Conservation (phyloP, 768 basidiomycete genomes). For the Podaxis rugospora region DNA sequence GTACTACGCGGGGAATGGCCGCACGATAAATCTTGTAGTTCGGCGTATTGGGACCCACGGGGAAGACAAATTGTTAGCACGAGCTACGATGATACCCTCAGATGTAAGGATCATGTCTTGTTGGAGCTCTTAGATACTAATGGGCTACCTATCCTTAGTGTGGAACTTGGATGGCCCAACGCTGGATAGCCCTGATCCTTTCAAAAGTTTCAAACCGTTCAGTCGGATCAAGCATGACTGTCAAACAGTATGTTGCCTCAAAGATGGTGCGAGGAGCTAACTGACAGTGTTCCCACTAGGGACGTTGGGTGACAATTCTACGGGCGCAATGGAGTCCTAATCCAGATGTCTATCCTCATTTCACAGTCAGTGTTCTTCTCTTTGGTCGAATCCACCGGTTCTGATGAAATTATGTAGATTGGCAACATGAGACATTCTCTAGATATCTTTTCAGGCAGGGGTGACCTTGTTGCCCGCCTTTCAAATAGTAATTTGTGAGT, state of each 20-base stretch:
- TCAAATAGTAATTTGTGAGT: conserved; percentile 52
- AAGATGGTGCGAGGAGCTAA: neutral
- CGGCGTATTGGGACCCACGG: conserved; percentile 83
- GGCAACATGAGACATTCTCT: conserved; percentile 78
- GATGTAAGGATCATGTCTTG: conserved; percentile 42
- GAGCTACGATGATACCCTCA: conserved; percentile 74
- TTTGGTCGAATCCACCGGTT: neutral
- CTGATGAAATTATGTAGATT: conserved; percentile 36
- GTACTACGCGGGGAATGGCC: conserved; percentile 58
- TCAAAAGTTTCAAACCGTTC: conserved; percentile 64
- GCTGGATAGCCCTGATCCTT: conserved; percentile 41
- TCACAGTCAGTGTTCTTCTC: conserved; percentile 49
- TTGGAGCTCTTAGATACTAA: neutral
- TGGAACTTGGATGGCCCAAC: conserved; percentile 64
- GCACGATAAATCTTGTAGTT: conserved; percentile 75
- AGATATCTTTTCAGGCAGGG: conserved; percentile 73
- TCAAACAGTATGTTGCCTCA: conserved; percentile 56
- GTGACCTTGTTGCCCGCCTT: conserved; percentile 63
- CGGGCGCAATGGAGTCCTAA: conserved; percentile 78
- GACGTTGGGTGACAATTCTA: conserved; percentile 76
- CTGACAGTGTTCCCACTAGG: conserved; percentile 36
- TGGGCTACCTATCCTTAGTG: conserved; percentile 38
- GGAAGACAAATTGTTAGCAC: conserved; percentile 80
- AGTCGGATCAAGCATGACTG: conserved; percentile 65
- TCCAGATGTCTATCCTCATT: conserved; percentile 78